Conservation (phyloP, 2,329 filamentous ascomycete genomes). For the Fusarium nodosum region DNA sequence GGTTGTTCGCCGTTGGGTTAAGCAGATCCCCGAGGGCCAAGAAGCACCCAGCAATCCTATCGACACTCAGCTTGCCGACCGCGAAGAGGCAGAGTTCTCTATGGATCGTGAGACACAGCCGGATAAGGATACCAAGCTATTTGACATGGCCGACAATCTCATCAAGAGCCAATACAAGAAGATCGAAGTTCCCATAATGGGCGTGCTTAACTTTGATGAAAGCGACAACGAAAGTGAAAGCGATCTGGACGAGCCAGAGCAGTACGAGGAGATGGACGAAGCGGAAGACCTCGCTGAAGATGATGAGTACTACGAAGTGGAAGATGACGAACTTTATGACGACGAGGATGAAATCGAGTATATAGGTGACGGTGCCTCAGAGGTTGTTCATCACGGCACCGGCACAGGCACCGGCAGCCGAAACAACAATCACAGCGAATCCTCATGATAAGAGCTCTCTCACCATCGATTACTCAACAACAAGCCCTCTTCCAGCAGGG, state of each 20-base stretch:
- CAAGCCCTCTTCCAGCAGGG: constrained; percentile 9
- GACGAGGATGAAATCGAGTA: constrained; percentile 47
- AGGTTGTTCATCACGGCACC: constrained; percentile 49
- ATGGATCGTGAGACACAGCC: constrained; percentile 57
- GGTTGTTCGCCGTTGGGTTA: constrained; percentile 60
- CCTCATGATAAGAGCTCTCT: constrained; percentile 43
- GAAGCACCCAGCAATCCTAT: constrained; percentile 51
- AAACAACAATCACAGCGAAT: constrained; percentile 46
- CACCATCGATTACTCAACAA: constrained; percentile 16
- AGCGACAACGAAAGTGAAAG: constrained; percentile 60
- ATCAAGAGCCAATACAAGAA: constrained; percentile 63
- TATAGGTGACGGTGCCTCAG: constrained; percentile 48
- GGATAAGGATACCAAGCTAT: constrained; percentile 61
- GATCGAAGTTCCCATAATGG: constrained; percentile 62
- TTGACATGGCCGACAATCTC: constrained; percentile 61
- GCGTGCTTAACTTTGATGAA: constrained; percentile 60
- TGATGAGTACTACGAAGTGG: constrained; percentile 50
- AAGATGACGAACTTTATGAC: constrained; percentile 49
- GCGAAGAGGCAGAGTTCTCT: constrained; percentile 58
- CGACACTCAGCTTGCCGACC: constrained; percentile 52
- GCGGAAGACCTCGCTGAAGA: constrained; percentile 46
- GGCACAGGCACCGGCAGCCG: constrained; percentile 50
- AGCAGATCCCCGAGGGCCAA: constrained; percentile 55
- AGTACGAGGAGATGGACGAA: constrained; percentile 49
- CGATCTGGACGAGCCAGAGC: constrained; percentile 48